phyloP scores from a whole-genome alignment of 176 grass and related monocot species.

The Ensete ventricosum region DNA sequence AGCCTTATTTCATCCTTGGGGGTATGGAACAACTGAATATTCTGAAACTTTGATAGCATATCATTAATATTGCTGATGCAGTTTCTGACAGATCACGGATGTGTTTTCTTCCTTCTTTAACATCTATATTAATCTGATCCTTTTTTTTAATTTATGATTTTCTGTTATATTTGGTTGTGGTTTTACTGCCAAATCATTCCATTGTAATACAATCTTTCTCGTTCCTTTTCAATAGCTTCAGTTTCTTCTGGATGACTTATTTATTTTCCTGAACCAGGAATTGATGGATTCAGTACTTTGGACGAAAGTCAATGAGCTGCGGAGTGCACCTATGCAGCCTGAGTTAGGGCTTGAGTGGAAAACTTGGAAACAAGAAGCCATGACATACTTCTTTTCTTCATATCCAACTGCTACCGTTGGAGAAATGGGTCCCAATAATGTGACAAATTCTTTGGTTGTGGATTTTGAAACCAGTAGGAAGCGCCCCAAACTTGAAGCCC shows the following conservation, averaged over 20 bases:
- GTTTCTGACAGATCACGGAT: no score
- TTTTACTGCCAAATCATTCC: neutral
- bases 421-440: constrained; percentile 30
- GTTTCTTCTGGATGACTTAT: constrained; percentile 19
- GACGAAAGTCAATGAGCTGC: constrained; percentile 53
- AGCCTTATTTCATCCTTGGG: no score
- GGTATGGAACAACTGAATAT: no score
- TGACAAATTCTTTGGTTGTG: constrained; percentile 30
- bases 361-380: constrained; percentile 84
- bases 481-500: constrained; percentile 67
- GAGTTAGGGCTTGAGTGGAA: constrained; percentile 80
- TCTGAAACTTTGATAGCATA: no score
- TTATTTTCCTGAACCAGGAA: constrained; percentile 46
- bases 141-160: neutral
- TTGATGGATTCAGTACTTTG: constrained; percentile 64
- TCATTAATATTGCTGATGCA: no score
- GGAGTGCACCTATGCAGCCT: constrained; percentile 60
- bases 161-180: no score
- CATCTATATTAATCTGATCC: neutral
- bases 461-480: constrained; percentile 58
- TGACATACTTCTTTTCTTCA: constrained; percentile 62
- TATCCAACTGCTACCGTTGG: constrained; percentile 37
- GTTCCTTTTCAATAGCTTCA: constrained; percentile 10
- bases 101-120: no score
- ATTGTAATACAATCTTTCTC: neutral